Evolutionary conservation across 2,329 filamentous ascomycete species (phyloP).

Genomic region (Alternaria burnsii): DNA sequence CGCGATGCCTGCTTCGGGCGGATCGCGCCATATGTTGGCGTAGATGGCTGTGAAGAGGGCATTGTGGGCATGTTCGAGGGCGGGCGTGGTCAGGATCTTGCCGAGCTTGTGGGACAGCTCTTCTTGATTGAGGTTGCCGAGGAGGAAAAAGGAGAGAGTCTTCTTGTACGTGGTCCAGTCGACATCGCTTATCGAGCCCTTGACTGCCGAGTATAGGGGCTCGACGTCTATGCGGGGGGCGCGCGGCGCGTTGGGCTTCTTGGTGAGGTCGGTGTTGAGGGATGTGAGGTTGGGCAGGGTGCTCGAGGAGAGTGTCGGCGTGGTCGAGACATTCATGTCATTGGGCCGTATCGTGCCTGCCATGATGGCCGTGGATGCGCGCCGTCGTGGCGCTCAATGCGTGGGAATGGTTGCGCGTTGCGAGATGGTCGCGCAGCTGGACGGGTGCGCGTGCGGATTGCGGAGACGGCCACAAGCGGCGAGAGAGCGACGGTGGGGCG

Average conservation of each 20-base stretch:
- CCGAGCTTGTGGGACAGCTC: slow-evolving; percentile 66
- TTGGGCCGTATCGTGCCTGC: slow-evolving; percentile 51
- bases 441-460: slow-evolving; percentile 17
- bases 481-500: slow-evolving; percentile 8
- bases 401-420: slow-evolving; percentile 16
- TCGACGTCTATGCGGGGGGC: slow-evolving; percentile 70
- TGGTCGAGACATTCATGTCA: slow-evolving; percentile 46
- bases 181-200: slow-evolving; percentile 64
- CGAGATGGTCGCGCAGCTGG: slow-evolving; percentile 9
- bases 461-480: slow-evolving; percentile 13
- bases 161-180: slow-evolving; percentile 69
- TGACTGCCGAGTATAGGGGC: slow-evolving; percentile 68
- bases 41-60: slow-evolving; percentile 67
- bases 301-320: slow-evolving; percentile 46
- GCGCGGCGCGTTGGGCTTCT: slow-evolving; percentile 59
- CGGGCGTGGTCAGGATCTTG: slow-evolving; percentile 63
- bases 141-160: slow-evolving; percentile 64
- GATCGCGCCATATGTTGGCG: slow-evolving; percentile 66
- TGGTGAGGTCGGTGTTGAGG: slow-evolving; percentile 53
- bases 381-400: slow-evolving; percentile 21
- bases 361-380: slow-evolving; percentile 38
- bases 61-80: slow-evolving; percentile 68
- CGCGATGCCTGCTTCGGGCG: slow-evolving; percentile 69
- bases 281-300: slow-evolving; percentile 40
- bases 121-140: slow-evolving; percentile 69